Evolutionary conservation across 2,329 filamentous ascomycete species (phyloP), one percentile per base, ranked within the genome.

Genomic region (Fusarium sp.): DNA sequence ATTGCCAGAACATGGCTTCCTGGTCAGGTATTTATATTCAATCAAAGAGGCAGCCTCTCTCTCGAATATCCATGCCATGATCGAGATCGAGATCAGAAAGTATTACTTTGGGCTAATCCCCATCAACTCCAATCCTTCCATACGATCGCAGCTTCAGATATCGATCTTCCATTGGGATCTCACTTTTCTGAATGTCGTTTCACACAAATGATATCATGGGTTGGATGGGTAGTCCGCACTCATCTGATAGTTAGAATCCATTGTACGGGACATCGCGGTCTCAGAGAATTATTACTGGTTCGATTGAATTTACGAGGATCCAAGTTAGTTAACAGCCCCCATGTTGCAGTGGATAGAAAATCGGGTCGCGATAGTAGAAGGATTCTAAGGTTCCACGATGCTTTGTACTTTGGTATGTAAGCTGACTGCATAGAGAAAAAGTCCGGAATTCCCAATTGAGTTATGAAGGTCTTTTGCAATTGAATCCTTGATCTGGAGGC

Each of bases 1-100:
- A 4, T 31, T 16, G 7, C 7, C 13, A 34, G 0, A n/a, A 37
- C 3, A 11, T 11, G 31, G 16, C 31, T 18, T 18, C 10, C 9
- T 37, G 31, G 31, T 8, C 1, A 37, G 9, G 16, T 37, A n/a
- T n/a, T n/a, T 37, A 18, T 37, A n/a, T 2, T 4, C 9, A 6
- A 11, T n/a, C 0, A 2, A 3, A 3, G 16, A 11, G 16, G 0
- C 6, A 11, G 5, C 5, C 16, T 37, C 1, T 10, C n/a, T n/a
- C n/a, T n/a, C n/a, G n/a, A n/a, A 37, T 1, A 6, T n/a, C 16
- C 31, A n/a, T 10, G 4, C 5, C 11, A 11, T 11, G 9, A 34
- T 34, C 31, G 16, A 28, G 5, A 28, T 28, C 26, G 26, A 11
- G 16, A 37, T 37, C 9, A 9, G 9, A 11, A n/a, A 3, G 0